A percentile compares a stretch with the other conserved stretches of the same genome.
Evolutionary conservation across 257 asterid genomes (phyloP).

Genomic region (Ilex asprella): DNA sequence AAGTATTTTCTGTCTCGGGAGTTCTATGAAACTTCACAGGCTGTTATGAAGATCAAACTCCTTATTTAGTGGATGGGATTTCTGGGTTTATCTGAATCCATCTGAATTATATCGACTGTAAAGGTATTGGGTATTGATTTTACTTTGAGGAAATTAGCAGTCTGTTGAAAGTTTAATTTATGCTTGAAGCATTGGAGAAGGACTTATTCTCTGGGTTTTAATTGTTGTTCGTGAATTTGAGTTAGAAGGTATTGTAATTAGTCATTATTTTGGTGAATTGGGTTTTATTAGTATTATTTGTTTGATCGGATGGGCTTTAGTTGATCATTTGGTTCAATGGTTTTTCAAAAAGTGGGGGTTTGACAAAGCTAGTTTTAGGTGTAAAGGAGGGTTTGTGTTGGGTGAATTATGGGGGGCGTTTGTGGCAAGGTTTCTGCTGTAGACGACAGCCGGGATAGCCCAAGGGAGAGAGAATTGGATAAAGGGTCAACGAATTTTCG

Average conservation of each 20-base stretch:
- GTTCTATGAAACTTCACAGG: neutral
- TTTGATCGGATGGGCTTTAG: constrained; percentile 6
- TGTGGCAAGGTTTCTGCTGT: constrained; percentile 57
- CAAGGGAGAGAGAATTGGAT: constrained; percentile 51
- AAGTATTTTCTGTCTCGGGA: constrained; percentile 2
- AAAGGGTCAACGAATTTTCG: constrained; percentile 48
- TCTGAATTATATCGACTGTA: constrained; percentile 6
- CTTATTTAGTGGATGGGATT: constrained; percentile 13
- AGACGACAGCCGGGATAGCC: constrained; percentile 46
- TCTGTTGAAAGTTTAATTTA: constrained; percentile 13
- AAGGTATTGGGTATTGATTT: constrained; percentile 6
- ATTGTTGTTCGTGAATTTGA: constrained; percentile 1
- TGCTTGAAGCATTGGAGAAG: neutral
- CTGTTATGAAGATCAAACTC: neutral
- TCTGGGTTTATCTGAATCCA: constrained; percentile 13
- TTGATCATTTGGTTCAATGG: constrained; percentile 14
- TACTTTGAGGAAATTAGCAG: constrained; percentile 16
- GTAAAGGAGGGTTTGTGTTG: constrained; percentile 6
- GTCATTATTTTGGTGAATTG: constrained; percentile 15
- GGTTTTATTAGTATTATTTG: constrained; percentile 3
- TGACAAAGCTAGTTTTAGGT: constrained; percentile 10
- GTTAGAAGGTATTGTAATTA: constrained; percentile 10
- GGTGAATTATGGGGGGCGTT: constrained; percentile 62
- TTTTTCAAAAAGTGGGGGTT: constrained; percentile 12
- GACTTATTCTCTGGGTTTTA: constrained; percentile 10